These are phyloP conservation scores for Aureobasidium zeae DNA, from an alignment of 2,329 filamentous ascomycete genomes.

Conservation along the genomic window DNA sequence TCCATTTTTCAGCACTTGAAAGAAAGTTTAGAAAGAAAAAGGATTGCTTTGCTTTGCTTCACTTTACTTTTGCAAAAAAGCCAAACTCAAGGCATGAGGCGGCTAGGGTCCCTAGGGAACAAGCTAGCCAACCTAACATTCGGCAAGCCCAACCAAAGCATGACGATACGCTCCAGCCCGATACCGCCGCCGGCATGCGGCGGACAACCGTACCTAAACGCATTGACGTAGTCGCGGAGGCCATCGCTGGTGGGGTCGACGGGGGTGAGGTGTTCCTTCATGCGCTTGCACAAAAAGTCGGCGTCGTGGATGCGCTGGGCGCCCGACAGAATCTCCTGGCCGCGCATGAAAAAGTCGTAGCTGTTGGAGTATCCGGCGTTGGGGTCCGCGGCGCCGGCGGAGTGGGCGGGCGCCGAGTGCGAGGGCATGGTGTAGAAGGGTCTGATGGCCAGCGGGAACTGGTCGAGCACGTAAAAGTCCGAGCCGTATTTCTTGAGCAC, in stretches of 20 bases:
- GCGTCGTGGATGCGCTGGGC: slow-evolving; percentile 58
- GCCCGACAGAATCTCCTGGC: slow-evolving; percentile 59
- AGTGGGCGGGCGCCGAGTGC: slow-evolving; percentile 46
- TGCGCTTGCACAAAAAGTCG: slow-evolving; percentile 48
- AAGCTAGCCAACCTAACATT: slow-evolving; percentile 53
- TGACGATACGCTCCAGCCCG: slow-evolving; percentile 57
- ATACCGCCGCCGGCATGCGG: slow-evolving; percentile 57
- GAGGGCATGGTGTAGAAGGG: slow-evolving; percentile 90
- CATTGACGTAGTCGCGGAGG: slow-evolving; percentile 54
- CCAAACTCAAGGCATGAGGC: slow-evolving; percentile 36
- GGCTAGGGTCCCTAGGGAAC: slow-evolving; percentile 55
- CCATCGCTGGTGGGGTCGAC: slow-evolving; percentile 51
- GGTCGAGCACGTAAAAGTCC: slow-evolving; percentile 95
- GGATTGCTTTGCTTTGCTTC: too few relatives aligned
- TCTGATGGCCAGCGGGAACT: slow-evolving; percentile 81
- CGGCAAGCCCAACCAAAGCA: slow-evolving; percentile 56
- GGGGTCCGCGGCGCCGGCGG: slow-evolving; percentile 32
- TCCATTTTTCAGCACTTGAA: too few relatives aligned
- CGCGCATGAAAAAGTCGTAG: slow-evolving; percentile 64
- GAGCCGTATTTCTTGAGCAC: slow-evolving; percentile 83
- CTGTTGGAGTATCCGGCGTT: slow-evolving; percentile 52
- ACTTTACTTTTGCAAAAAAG: neutral
- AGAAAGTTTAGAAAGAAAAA: too few relatives aligned
- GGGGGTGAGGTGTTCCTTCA: slow-evolving; percentile 47
- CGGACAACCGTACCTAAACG: slow-evolving; percentile 55